Evolutionary conservation across 192 early-diverging fungal species (phyloP), one percentile per base, ranked within the genome.

Genomic region (Gigaspora rosea): DNA sequence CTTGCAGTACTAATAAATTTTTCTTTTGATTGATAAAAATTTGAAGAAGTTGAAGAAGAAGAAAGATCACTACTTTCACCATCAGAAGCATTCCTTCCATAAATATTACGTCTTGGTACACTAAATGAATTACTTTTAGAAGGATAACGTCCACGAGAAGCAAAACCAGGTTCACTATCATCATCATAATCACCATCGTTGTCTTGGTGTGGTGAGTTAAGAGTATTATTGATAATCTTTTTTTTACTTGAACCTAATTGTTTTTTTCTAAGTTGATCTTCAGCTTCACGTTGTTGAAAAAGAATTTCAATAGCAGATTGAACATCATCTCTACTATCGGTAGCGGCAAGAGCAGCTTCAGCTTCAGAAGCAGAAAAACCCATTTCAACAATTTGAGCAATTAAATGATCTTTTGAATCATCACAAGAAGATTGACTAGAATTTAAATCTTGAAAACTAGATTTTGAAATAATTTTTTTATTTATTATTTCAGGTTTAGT

Each of bases 361-460:
- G 95, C 90, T 67, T 89, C 84, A 8, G 88, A 86, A 0, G 80
- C 81, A 22, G 91, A 86, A 78, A 95, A 97, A 1, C 95, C 95
- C 89, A 95, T 94, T 35, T 88, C 89, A 15, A 90, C 87, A 52
- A 97, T 86, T 81, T 92, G 87, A 5, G 92, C 90, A 74, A 96
- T 87, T 8, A 52, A 62, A 62, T 63, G 41, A 76, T 76, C 74
- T 10, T 50, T 76, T 7, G 41, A 65, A n/a, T 41, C 22, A 33
- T 76, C 32, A 16, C 22, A 32, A 49, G n/a, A 1, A 46, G 3
- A 64, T 50, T 52, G 10, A 57, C 71, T 58, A 0, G 0, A 33
- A 20, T 6, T 54, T 1, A 15, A 54, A 18, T 18, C 20, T 41
- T 41, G 41, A 6, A 41, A 41, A 33, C 35, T 20, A 15, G 11